Evolutionary conservation across 208 protist genomes (phyloP), one percentile per base, ranked within the genome.

Genomic region (Leishmania aethiopica): DNA sequence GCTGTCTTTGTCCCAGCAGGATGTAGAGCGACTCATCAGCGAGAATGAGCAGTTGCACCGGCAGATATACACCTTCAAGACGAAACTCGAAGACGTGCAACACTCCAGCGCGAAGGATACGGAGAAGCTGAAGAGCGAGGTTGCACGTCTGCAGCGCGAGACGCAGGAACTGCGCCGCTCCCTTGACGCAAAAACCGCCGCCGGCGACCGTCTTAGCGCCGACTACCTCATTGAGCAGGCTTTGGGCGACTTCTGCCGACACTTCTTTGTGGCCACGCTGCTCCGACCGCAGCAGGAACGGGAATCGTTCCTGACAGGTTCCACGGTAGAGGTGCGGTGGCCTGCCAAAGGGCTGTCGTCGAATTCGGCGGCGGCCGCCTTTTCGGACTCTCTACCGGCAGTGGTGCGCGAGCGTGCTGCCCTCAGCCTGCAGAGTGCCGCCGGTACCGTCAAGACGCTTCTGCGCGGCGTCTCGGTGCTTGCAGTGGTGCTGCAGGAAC

Each of bases 11-110:
- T 90, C 84, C 22, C 70, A 84, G 17, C 90, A 92, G 66, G 93
- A 95, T 72, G 88, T 93, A 40, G 92, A 95, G 81, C 87, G 91
- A 37, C 69, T 97, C 22, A 80, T 97, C 7, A 55, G 69, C 22
- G 90, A 96, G 66, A 97, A 97, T 74, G 88, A 97, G 73, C 75
- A 80, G 67, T 82, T 97, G 70, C 92, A 95, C 73, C 91, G 91
- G 53, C 87, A 95, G 75, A 82, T 90, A 45, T 97, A 91, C 79
- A 86, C 87, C 10, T 47, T 88, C 67, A 88, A 90, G 73, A 93
- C 81, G 17, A 87, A 88, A 42, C 82, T 88, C 45, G 91, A 93
- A 47, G 86, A 92, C 57, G 67, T 80, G 25, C 72, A 80, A 47
- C 76, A 82, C 40, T 81, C 76, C 62, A 35, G 35, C 15, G 40